phyloP scores from a whole-genome alignment of 2,329 filamentous ascomycete species.

The Didymella arachidicola region DNA sequence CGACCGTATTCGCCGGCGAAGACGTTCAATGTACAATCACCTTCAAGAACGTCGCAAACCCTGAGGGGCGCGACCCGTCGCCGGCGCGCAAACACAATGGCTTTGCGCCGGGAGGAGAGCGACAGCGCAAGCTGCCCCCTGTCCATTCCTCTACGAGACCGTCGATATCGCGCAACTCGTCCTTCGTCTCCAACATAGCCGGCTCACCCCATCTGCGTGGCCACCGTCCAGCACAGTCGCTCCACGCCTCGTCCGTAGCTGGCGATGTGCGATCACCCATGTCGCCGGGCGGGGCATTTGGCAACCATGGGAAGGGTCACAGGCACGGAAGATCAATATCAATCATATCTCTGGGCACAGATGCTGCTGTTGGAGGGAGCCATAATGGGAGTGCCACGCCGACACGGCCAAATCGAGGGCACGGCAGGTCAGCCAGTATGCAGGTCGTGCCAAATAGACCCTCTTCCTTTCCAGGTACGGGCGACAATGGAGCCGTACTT shows the following conservation, averaged over 20 bases:
- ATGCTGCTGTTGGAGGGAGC: constrained; percentile 46
- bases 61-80: constrained; percentile 50
- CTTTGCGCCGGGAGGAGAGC: constrained; percentile 45
- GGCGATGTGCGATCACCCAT: constrained; percentile 39
- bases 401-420: constrained; percentile 65
- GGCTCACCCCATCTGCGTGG: constrained; percentile 56
- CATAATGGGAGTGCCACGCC: constrained; percentile 37
- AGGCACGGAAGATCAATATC: constrained; percentile 58
- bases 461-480: constrained; percentile 44
- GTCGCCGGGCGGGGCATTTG: constrained; percentile 29
- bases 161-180: constrained; percentile 49
- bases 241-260: constrained; percentile 55
- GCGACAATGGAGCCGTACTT: constrained; percentile 1
- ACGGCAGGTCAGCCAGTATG: constrained; percentile 81
- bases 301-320: constrained; percentile 37
- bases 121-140: constrained; percentile 51
- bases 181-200: constrained; percentile 39
- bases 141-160: constrained; percentile 48
- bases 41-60: constrained; percentile 81
- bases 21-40: constrained; percentile 95
- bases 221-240: constrained; percentile 72
- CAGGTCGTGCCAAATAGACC: constrained; percentile 68
- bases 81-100: constrained; percentile 47
- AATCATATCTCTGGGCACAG: constrained; percentile 59
- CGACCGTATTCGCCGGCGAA: constrained; percentile 95